phyloP scores from a whole-genome alignment of 1,284 basidiomycete species.

The Vanrija pseudolonga region DNA sequence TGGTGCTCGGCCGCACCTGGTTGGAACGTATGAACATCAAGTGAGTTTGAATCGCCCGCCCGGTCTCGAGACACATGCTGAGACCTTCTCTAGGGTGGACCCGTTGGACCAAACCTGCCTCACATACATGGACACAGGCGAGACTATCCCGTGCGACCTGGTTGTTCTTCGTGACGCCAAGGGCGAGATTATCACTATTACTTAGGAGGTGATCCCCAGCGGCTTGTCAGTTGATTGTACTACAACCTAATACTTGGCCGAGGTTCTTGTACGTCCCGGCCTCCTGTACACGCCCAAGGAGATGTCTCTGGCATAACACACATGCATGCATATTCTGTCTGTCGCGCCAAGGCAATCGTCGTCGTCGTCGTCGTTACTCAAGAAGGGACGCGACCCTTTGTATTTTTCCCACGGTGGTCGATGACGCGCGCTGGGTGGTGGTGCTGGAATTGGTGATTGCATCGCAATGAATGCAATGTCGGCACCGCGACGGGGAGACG shows the following conservation, averaged over 20 bases:
- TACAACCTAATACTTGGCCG: slow-evolving; percentile 27
- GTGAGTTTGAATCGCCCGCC: slow-evolving; percentile 29
- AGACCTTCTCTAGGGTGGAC: slow-evolving; percentile 55
- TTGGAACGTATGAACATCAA: slow-evolving; percentile 84
- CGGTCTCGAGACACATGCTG: not conserved
- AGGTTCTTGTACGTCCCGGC: no score
- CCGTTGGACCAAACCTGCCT: slow-evolving; percentile 78
- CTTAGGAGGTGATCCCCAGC: slow-evolving; percentile 47
- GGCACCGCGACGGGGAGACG: not conserved
- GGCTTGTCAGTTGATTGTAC: slow-evolving; percentile 28
- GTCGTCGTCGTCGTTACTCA: no score
- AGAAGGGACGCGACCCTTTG: no score
- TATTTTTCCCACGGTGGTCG: slow-evolving; percentile 55
- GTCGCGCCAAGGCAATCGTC: no score
- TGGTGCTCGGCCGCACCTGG: slow-evolving; percentile 89
- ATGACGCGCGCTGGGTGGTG: slow-evolving; percentile 1
- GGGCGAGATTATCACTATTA: slow-evolving; percentile 82
- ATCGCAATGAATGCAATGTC: not conserved
- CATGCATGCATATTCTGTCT: not conserved
- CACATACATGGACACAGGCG: slow-evolving; percentile 90
- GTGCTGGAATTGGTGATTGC: no score
- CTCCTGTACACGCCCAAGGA: no score
- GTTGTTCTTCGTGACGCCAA: slow-evolving; percentile 71
- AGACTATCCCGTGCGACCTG: slow-evolving; percentile 84
- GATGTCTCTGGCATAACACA: not conserved